Evolutionary conservation across 2,329 filamentous ascomycete species (phyloP).

Genomic region (Gliomastix tumulicola): DNA sequence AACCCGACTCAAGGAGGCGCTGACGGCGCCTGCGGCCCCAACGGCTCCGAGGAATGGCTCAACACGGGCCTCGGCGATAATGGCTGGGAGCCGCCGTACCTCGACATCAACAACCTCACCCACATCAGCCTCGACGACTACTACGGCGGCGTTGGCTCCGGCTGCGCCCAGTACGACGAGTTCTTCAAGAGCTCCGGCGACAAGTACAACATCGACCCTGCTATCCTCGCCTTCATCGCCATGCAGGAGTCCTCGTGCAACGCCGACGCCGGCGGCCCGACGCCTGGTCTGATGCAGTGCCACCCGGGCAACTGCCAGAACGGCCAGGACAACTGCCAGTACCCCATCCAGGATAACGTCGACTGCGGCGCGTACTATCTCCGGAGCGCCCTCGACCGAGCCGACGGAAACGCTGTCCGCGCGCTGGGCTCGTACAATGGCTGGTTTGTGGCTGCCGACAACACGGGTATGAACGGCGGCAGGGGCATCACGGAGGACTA

Average conservation of each 20-base stretch:
- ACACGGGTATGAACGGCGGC: conserved; percentile 15
- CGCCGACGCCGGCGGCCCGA: conserved; percentile 20
- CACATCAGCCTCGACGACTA: conserved; percentile 16
- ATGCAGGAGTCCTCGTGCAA: conserved; percentile 28
- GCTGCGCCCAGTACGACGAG: conserved; percentile 20
- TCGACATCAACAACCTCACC: conserved; percentile 17
- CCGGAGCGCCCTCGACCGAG: conserved; percentile 11
- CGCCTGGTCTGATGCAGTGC: conserved; percentile 26
- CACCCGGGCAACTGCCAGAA: conserved; percentile 24
- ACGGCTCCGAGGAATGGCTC: conserved; percentile 19
- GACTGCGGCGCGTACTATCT: conserved; percentile 23
- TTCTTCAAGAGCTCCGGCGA: conserved; percentile 20
- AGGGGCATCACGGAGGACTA: conserved; percentile 16
- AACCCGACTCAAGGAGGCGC: conserved; percentile 10
- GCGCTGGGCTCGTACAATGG: conserved; percentile 26
- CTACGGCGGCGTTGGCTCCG: conserved; percentile 14
- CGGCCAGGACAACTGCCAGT: conserved; percentile 17
- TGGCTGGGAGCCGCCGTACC: conserved; percentile 24
- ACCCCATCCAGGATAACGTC: conserved; percentile 23
- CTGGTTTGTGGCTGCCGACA: conserved; percentile 21
- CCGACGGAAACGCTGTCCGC: conserved; percentile 18
- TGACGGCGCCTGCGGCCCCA: conserved; percentile 11
- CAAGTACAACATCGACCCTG: conserved; percentile 22
- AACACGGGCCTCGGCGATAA: conserved; percentile 16
- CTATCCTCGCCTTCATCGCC: conserved; percentile 23